Evolutionary conservation across 2,329 filamentous ascomycete genomes (phyloP), one percentile per base, ranked within the genome.

Genomic region (Cladosporium sp.): DNA sequence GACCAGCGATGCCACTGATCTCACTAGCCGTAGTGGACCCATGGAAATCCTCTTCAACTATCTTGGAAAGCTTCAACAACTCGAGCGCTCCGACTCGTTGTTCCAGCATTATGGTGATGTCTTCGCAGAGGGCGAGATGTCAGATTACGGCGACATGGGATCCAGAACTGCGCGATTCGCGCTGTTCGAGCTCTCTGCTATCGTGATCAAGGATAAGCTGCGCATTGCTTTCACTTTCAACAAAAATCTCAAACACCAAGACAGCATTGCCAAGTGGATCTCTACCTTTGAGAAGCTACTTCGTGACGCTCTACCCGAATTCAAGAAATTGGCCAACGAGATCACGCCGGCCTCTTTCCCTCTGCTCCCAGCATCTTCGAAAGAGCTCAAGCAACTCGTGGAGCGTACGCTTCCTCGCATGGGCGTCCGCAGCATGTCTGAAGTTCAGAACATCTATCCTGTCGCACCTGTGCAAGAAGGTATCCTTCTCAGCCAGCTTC

Each of bases 381-480:
- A 49, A 30, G 54, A 56, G 40, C 54, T 56, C 34, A 56, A 56
- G 34, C 54, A 56, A 30, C 40, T 56, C 3, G 42, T 56, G 17
- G 54, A 56, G 15, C 34, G 54, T 17, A 56, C 54, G 7, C 34
- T 56, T 4, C 54, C 54, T 5, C 42, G 54, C 36, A 39, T 56
- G 42, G 54, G 54, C 9, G 20, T 56, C 30, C 25, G 37, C 12
- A 49, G 34, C 36, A 56, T 56, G 36, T 20, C 42, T 17, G 36
- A 56, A 6, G 36, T 56, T 19, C 30, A 56, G 34, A 47, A 56
- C 22, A 58, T 58, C 7, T 60, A 60, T 37, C 59, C 59, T 8
- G 52, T 54, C 12, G 51, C 59, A 15, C 22, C 59, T 19, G 55
- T 60, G 14, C 59, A 60, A 28, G 51, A 60, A 47, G 59, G 55